These are phyloP conservation scores for Neurospora cerealis DNA, from an alignment of 495 filamentous ascomycete species.

Conservation along the genomic window DNA sequence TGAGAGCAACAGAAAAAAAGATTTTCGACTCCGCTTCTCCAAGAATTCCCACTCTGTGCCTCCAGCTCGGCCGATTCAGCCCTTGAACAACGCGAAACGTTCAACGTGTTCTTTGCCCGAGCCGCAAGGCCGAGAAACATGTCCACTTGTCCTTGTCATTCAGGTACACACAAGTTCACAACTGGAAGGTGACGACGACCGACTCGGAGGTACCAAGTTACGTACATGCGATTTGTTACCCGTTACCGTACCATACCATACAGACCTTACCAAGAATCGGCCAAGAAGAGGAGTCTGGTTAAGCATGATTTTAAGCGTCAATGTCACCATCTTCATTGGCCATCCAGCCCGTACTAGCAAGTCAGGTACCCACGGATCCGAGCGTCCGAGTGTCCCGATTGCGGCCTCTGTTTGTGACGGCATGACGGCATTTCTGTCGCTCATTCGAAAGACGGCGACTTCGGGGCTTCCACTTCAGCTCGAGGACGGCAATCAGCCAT, in stretches of 20 bases:
- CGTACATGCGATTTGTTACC: background rate
- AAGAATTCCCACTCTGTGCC: background rate
- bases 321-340: constrained; percentile 9
- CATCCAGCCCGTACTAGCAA: background rate
- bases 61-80: background rate
- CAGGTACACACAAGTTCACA: background rate
- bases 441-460: background rate
- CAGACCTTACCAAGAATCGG: background rate
- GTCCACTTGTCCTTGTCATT: background rate
- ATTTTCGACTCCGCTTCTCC: background rate
- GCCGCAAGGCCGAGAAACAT: background rate
- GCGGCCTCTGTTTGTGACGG: background rate
- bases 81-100: background rate
- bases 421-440: background rate
- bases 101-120: background rate
- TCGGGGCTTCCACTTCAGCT: background rate
- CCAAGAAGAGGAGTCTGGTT: constrained; percentile 17
- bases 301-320: constrained; percentile 42
- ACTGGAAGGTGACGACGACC: background rate
- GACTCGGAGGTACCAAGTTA: background rate
- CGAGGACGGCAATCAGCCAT: background rate
- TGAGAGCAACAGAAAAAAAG: background rate
- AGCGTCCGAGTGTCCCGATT: background rate
- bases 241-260: background rate
- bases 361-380: background rate